These are phyloP conservation scores for Pseudogymnoascus sp. DNA, from an alignment of 2,329 filamentous ascomycete species.

Conservation along the genomic window DNA sequence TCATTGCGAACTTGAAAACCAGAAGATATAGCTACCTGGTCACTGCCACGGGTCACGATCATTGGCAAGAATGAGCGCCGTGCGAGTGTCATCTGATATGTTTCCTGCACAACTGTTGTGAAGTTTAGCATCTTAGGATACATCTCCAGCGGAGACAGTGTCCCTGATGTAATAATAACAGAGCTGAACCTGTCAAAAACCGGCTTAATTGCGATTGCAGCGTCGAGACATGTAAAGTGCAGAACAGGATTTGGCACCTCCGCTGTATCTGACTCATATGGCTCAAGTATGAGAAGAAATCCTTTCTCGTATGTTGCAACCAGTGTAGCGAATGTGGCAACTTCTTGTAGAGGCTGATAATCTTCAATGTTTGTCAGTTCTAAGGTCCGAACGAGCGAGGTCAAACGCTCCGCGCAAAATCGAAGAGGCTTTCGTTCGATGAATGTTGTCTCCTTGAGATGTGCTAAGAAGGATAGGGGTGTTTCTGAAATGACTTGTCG, in stretches of 20 bases:
- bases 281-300: conserved; percentile 92
- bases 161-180: conserved; percentile 96
- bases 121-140: conserved; percentile 99
- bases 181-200: conserved; percentile 97
- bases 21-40: conserved; percentile 87
- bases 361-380: conserved; percentile 98
- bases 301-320: conserved; percentile 96
- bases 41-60: conserved; percentile 91
- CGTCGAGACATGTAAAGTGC: conserved; percentile 93
- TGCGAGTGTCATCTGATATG: conserved; percentile 93
- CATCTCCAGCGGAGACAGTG: conserved; percentile 94
- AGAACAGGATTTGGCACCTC: conserved; percentile 95
- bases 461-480: conserved; percentile 82
- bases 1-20: conserved; percentile 95
- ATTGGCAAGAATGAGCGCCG: conserved; percentile 93
- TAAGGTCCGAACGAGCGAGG: conserved; percentile 86
- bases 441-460: conserved; percentile 91
- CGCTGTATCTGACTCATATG: conserved; percentile 89
- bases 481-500: conserved; percentile 96
- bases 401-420: conserved; percentile 91
- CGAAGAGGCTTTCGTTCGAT: conserved; percentile 92
- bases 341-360: conserved; percentile 92
- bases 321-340: conserved; percentile 92
- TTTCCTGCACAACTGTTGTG: conserved; percentile 85
- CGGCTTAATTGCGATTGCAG: conserved; percentile 94